These are phyloP conservation scores for Fusarium sp. DNA, from an alignment of 2,329 filamentous ascomycete species.

Conservation along the genomic window DNA sequence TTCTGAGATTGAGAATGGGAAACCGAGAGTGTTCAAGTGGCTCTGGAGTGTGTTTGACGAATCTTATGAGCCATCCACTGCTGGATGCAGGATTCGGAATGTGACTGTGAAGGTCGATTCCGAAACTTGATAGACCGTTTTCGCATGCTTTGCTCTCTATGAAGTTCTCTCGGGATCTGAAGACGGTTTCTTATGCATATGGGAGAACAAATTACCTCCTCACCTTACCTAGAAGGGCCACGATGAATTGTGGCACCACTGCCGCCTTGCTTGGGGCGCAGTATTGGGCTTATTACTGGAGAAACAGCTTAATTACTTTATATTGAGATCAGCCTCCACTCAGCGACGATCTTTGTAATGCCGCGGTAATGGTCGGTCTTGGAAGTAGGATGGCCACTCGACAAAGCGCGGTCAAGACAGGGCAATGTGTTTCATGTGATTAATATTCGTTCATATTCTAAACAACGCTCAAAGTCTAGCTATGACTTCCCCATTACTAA, in stretches of 20 bases:
- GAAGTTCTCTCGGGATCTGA: neutral
- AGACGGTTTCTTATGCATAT: neutral
- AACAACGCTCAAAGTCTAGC: neutral
- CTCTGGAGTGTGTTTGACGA: slow-evolving; percentile 28
- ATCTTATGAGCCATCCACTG: slow-evolving; percentile 20
- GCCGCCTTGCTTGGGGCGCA: neutral
- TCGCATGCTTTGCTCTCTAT: neutral
- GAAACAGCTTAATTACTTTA: neutral
- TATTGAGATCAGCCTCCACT: neutral
- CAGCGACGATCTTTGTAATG: neutral
- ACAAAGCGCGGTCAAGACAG: neutral
- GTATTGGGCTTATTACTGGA: neutral
- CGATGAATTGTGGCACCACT: too few relatives aligned
- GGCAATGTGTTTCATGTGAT: neutral
- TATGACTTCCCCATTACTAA: neutral
- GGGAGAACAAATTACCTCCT: neutral
- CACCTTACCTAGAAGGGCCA: neutral
- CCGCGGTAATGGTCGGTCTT: too few relatives aligned
- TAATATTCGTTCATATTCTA: neutral
- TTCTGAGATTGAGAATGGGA: slow-evolving; percentile 37
- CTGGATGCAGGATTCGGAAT: neutral
- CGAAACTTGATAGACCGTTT: neutral
- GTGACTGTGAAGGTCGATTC: neutral
- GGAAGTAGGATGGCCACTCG: too few relatives aligned
- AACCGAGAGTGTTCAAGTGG: slow-evolving; percentile 19